Base-by-base conservation (phyloP, 2,329 filamentous ascomycete species). In the Knoxdaviesia proteae region DNA sequence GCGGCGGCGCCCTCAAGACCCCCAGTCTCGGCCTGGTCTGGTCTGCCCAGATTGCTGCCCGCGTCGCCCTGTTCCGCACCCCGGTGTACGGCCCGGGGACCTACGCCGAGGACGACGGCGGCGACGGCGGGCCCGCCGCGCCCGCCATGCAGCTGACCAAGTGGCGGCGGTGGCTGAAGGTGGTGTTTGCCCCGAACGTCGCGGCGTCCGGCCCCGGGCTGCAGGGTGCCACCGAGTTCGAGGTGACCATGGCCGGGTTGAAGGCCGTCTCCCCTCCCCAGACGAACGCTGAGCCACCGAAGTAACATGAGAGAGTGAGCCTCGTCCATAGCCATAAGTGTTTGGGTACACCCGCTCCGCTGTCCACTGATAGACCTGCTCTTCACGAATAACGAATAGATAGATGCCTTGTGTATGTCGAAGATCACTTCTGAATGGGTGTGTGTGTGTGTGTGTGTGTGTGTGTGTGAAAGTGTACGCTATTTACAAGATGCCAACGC, bases 11-110 rank as follows among this genome's bases (percentile, higher is more conserved):
- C 6, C 60, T 80, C 44, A 96, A 94, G 60, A 94, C 83, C 0
- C 88, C 88, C 0, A 82, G 82, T 6, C 61, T 96, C 30, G 88
- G 88, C 1, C 67, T 94, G 6, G 80, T 92, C 7, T 96, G 88
- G 88, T 77, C 84, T 3, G 88, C 86, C 32, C 87, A 94, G 62
- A 75, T 94, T 40, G 75, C 83, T 1, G 78, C 77, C 51, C 79
- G 88, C 7, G 74, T 96, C 46, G 84, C 81, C 1, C 62, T 96
- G 42, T 74, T 87, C 53, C 86, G 87, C 53, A 64, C 74, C 40
- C 75, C 79, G 56, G 54, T 74, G 54, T 64, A 68, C 46, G 62
- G 61, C 3, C 36, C 33, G 34, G 38, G 48, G 56, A 42, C 47
- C 55, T 55, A 52, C 54, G 60, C 61, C 32, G 60, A 60, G 20